A percentile compares a stretch with the other conserved stretches of the same genome.
phyloP scores from a whole-genome alignment of 805 yeast genomes.

The Zygosaccharomyces gambellarensis region DNA sequence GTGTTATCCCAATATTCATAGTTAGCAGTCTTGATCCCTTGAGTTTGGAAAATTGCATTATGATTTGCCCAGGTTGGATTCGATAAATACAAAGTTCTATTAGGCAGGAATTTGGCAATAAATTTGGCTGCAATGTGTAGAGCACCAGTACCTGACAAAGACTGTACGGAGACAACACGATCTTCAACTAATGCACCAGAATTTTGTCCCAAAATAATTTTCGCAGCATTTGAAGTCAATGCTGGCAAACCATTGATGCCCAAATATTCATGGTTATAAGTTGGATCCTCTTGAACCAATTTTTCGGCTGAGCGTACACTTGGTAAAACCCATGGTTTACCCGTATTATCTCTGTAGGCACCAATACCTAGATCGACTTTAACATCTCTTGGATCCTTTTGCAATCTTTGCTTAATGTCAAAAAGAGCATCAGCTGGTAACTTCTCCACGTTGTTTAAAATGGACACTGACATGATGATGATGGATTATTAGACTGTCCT shows the following conservation, averaged over 20 bases:
- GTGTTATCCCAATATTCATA: constrained; percentile 86
- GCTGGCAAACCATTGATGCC: constrained; percentile 73
- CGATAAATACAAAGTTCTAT: constrained; percentile 60
- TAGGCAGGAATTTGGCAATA: constrained; percentile 32
- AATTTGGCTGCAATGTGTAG: constrained; percentile 76
- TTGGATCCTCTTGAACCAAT: constrained; percentile 51
- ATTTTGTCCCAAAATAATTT: constrained; percentile 62
- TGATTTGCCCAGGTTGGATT: constrained; percentile 99
- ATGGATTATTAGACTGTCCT: background rate
- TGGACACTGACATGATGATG: constrained; percentile 21
- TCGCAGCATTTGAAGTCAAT: constrained; percentile 66
- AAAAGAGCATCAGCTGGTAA: constrained; percentile 86
- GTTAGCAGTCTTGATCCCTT: constrained; percentile 59
- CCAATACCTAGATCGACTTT: constrained; percentile 89
- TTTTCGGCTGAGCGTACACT: constrained; percentile 67
- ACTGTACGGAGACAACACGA: constrained; percentile 78
- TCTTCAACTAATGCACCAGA: constrained; percentile 52
- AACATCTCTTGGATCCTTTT: constrained; percentile 49
- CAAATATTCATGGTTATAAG: constrained; percentile 80
- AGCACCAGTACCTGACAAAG: constrained; percentile 95
- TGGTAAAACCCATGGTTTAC: constrained; percentile 86
- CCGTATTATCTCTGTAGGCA: constrained; percentile 87
- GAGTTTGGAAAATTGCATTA: constrained; percentile 66
- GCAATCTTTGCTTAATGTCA: constrained; percentile 66
- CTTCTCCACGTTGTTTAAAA: constrained; percentile 46